Evolutionary conservation across 2,329 filamentous ascomycete species (phyloP).

Genomic region (Epicoccum sorghinum): DNA sequence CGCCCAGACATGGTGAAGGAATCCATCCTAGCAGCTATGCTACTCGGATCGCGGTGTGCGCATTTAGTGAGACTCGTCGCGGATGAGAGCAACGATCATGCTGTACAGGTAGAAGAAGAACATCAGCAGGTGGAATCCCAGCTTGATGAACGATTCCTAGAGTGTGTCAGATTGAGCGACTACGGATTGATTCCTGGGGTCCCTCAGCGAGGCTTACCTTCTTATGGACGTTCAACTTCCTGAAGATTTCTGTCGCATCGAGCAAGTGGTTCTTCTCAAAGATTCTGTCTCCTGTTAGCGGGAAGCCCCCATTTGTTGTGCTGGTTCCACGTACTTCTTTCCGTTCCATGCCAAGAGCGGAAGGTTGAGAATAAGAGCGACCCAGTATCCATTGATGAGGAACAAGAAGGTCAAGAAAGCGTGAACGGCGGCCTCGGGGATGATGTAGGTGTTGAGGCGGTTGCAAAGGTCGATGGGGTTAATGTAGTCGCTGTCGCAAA

Average conservation of each 20-base stretch:
- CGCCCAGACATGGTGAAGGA: neutral
- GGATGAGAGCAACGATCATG: conserved; percentile 97
- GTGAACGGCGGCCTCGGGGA: conserved; percentile 97
- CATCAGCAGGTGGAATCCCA: conserved; percentile 98
- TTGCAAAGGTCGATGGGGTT: conserved; percentile 99
- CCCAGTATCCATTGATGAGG: conserved; percentile 98
- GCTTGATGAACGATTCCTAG: conserved; percentile 98
- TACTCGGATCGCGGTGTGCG: conserved; percentile 21
- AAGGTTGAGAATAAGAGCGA: conserved; percentile 88
- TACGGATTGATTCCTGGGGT: neutral
- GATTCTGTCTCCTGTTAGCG: conserved; percentile 69
- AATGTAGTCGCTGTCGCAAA: conserved; percentile 84
- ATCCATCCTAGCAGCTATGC: neutral
- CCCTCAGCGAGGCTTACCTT: conserved; percentile 67
- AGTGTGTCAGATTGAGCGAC: conserved; percentile 17
- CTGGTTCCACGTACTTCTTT: conserved; percentile 79
- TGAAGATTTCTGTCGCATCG: conserved; percentile 98
- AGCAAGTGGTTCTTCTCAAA: conserved; percentile 95
- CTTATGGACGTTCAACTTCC: conserved; percentile 98
- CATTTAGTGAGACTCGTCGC: conserved; percentile 80
- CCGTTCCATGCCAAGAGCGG: conserved; percentile 91
- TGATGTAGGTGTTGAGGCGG: conserved; percentile 99
- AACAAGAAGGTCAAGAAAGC: conserved; percentile 95
- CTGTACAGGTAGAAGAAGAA: conserved; percentile 99
- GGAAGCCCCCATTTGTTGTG: neutral